Evolutionary conservation across 164 flowering plant species (phyloP), one percentile per base, ranked within the genome.

Genomic region (Litsea cubeba): DNA sequence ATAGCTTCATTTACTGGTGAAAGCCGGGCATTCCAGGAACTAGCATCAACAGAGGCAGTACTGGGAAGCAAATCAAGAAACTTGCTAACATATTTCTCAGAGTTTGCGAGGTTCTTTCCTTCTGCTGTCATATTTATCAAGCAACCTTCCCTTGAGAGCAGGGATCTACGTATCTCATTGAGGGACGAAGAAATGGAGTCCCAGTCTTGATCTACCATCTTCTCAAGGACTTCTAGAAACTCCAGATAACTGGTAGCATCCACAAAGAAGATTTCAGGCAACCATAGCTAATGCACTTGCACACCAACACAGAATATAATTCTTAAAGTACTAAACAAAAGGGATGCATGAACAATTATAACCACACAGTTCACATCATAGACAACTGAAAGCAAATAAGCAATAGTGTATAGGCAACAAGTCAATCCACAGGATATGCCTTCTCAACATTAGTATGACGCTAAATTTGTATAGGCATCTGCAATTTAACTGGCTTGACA

Each of bases 161-260:
- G 76, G 23, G 92, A 83, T 77, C 77, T 84, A 62, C 99, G 97
- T 51, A 96, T 94, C 83, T 92, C 98, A 84, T 94, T 97, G 10
- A 96, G 88, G 68, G 97, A 92, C 25, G 93, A 87, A 63, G 97
- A 88, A 65, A 96, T 88, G 75, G 80, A 85, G 72, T 72, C 85
- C 99, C 99, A 96, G 57, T 96, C 92, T 73, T 88, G 85, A 73
- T 92, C 99, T 81, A 94, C 91, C 82, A 81, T 90, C 80, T 88
- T 82, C 81, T 91, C 97, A 35, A 96, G 93, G 76, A 66, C 72
- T 81, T 77, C 81, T 26, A 96, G 83, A 77, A 87, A 96, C 74
- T 94, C 97, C 76, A 96, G 83, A 82, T 92, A 96, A 73, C 99
- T 96, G 82, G 81, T 81, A 71, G 35, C 60, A 54, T 3, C 65